Percentiles rank a stretch among this genome's conserved stretches.
Evolutionary conservation across 1,284 basidiomycete genomes (phyloP).

Genomic region (Cryptococcus neoformans): DNA sequence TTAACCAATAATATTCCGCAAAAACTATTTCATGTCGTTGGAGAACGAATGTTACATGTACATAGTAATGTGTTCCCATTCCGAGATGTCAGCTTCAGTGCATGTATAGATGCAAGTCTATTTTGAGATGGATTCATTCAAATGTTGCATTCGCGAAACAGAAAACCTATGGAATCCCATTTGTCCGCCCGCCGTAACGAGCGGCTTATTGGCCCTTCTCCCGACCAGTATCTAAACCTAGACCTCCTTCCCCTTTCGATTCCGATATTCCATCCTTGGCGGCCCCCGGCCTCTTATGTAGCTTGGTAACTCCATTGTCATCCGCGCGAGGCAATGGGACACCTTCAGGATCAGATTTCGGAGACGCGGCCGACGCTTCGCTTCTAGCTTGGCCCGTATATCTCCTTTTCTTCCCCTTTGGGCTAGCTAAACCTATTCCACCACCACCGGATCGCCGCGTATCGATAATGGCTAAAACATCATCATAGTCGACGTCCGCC

Average conservation of each 20-base stretch:
- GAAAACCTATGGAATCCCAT: too few relatives aligned
- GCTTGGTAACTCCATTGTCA: slow-evolving; percentile 15
- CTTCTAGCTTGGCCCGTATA: background rate
- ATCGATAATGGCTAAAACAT: slow-evolving; percentile 50
- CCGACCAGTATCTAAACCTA: slow-evolving; percentile 9
- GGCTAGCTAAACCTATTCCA: background rate
- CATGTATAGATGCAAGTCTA: too few relatives aligned
- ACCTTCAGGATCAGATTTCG: background rate
- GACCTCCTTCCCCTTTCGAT: background rate
- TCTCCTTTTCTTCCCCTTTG: background rate
- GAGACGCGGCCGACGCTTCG: slow-evolving; percentile 5
- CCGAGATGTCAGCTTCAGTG: too few relatives aligned
- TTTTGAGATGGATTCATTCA: too few relatives aligned
- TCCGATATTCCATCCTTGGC: background rate
- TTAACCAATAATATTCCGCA: too few relatives aligned
- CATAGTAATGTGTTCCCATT: too few relatives aligned
- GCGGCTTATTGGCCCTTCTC: slow-evolving; percentile 9
- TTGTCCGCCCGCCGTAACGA: too few relatives aligned
- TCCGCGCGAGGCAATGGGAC: slow-evolving; percentile 17
- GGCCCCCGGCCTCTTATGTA: slow-evolving; percentile 19
- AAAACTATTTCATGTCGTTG: too few relatives aligned
- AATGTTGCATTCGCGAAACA: too few relatives aligned
- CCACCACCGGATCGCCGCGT: slow-evolving; percentile 19
- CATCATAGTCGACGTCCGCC: slow-evolving; percentile 54
- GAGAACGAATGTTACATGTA: too few relatives aligned